A percentile compares a stretch with the other conserved stretches of the same genome.
Evolutionary conservation across 2,329 filamentous ascomycete species (phyloP).

Genomic region (Hypomyces perniciosus): DNA sequence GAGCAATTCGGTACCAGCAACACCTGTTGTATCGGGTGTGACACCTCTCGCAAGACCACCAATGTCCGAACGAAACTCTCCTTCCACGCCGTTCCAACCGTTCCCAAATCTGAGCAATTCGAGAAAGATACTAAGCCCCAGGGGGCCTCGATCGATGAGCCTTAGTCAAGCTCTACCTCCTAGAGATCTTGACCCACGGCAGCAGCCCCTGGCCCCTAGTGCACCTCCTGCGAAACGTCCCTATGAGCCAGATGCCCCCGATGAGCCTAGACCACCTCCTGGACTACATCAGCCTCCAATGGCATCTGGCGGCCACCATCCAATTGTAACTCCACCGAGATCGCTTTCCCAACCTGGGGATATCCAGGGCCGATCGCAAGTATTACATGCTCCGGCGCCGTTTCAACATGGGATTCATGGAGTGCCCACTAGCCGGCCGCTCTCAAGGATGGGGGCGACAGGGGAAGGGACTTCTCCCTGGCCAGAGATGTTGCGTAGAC

Average conservation of each 20-base stretch:
- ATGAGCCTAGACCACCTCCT: slow-evolving; percentile 23
- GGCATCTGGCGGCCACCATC: slow-evolving; percentile 17
- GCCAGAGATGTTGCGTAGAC: slow-evolving; percentile 29
- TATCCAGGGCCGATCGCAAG: slow-evolving; percentile 14
- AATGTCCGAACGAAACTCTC: slow-evolving; percentile 28
- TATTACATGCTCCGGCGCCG: slow-evolving; percentile 16
- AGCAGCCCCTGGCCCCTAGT: slow-evolving; percentile 15
- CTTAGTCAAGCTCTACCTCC: slow-evolving; percentile 20
- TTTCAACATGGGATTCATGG: slow-evolving; percentile 19
- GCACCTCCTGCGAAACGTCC: slow-evolving; percentile 28
- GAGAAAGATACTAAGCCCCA: slow-evolving; percentile 28
- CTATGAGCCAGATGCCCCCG: slow-evolving; percentile 23
- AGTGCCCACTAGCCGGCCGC: slow-evolving; percentile 17
- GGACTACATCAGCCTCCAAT: slow-evolving; percentile 22
- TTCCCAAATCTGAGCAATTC: slow-evolving; percentile 25
- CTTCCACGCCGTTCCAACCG: slow-evolving; percentile 22
- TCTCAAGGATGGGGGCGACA: slow-evolving; percentile 16
- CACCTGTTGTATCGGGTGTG: slow-evolving; percentile 23
- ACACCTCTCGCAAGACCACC: slow-evolving; percentile 24
- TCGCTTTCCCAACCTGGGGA: slow-evolving; percentile 32
- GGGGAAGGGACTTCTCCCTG: slow-evolving; percentile 23
- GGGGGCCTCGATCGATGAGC: slow-evolving; percentile 23
- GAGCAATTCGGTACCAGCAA: slow-evolving; percentile 29
- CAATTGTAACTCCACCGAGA: slow-evolving; percentile 24
- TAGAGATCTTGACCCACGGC: slow-evolving; percentile 21